A percentile compares a stretch with the other conserved stretches of the same genome.
phyloP scores from a whole-genome alignment of 129 eudicot species.

The Arctium lappa region DNA sequence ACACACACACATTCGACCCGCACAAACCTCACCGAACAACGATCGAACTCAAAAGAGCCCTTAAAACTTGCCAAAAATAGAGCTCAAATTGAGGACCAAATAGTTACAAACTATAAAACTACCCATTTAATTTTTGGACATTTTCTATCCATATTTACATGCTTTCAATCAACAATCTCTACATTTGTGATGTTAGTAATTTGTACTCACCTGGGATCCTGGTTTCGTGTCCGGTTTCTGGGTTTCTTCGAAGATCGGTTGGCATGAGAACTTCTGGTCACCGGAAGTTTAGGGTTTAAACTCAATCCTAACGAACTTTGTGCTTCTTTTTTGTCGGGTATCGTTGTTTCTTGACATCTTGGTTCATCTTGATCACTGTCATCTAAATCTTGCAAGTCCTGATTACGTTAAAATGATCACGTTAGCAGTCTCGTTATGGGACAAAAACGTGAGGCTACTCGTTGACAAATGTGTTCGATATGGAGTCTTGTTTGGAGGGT shows the following conservation, averaged over 20 bases:
- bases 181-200: slow-evolving; percentile 24
- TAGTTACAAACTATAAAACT: neutral
- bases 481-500: neutral
- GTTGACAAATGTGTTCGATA: neutral
- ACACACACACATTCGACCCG: neutral
- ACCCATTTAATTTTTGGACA: slow-evolving; percentile 12
- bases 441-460: neutral
- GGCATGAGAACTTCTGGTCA: slow-evolving; percentile 27
- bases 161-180: slow-evolving; percentile 6
- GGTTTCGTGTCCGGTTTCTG: slow-evolving; percentile 42
- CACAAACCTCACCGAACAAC: neutral
- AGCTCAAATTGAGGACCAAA: slow-evolving; percentile 1
- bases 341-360: slow-evolving; percentile 15
- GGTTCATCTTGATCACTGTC: slow-evolving; percentile 28
- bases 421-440: neutral
- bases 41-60: neutral
- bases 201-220: slow-evolving; percentile 26
- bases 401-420: neutral
- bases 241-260: slow-evolving; percentile 40
- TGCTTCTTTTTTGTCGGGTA: slow-evolving; percentile 10
- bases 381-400: slow-evolving; percentile 46
- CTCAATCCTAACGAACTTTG: slow-evolving; percentile 32
- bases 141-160: slow-evolving; percentile 19
- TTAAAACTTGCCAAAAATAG: slow-evolving; percentile 1
- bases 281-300: slow-evolving; percentile 36